These are phyloP conservation scores for Wickerhamomyces sp. DNA, from an alignment of 1,139 yeast genomes.

Conservation along the genomic window DNA sequence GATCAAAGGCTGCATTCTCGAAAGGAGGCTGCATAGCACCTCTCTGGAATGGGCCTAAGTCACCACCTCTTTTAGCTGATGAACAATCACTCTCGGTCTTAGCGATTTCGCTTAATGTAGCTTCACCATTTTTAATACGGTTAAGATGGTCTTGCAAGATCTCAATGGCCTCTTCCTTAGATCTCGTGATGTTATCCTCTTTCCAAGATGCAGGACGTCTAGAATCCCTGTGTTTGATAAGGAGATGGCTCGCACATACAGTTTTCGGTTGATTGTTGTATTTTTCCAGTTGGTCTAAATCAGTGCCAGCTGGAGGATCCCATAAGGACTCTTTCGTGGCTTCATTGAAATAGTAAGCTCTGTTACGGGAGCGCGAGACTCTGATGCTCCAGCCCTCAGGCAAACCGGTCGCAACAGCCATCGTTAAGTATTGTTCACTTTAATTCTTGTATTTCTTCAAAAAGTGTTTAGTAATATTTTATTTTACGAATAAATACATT, in stretches of 20 bases:
- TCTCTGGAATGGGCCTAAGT: constrained; percentile 79
- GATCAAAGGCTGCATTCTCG: constrained; percentile 79
- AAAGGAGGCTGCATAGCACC: constrained; percentile 96
- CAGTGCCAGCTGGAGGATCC: constrained; percentile 90
- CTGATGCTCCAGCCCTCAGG: constrained; percentile 84
- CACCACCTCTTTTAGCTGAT: constrained; percentile 86
- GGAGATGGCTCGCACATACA: constrained; percentile 68
- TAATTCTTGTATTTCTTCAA: no score
- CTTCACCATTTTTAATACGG: constrained; percentile 65
- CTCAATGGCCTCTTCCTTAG: constrained; percentile 80
- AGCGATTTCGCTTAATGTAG: constrained; percentile 69
- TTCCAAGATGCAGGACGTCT: constrained; percentile 95
- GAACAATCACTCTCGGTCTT: constrained; percentile 84
- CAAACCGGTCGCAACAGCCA: constrained; percentile 52
- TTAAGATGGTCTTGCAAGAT: constrained; percentile 56
- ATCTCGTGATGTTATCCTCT: constrained; percentile 64
- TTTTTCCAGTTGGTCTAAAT: constrained; percentile 50
- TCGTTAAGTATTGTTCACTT: no score
- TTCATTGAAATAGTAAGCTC: constrained; percentile 77
- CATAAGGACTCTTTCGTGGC: constrained; percentile 73
- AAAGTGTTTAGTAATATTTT: no score
- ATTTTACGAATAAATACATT: no score
- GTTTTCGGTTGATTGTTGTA: constrained; percentile 55
- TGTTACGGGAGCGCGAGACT: constrained; percentile 73
- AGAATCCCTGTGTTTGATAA: constrained; percentile 77